Conservation (phyloP, 2,329 filamentous ascomycete genomes). For the Blastomyces gilchristii region DNA sequence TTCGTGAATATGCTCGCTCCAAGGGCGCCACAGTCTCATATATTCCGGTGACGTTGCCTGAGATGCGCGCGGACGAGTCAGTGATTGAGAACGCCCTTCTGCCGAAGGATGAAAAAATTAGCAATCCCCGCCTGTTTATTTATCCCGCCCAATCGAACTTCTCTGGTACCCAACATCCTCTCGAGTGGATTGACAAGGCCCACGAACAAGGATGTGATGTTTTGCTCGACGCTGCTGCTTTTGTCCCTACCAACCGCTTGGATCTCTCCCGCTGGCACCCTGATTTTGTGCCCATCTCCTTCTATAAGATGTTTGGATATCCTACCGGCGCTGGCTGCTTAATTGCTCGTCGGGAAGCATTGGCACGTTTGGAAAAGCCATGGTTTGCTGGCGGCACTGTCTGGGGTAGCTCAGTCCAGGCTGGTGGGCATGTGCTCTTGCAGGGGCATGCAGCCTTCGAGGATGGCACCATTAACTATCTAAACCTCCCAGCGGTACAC, state of each 20-base stretch:
- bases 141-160: conserved; percentile 63
- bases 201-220: conserved; percentile 32
- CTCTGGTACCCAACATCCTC: conserved; percentile 52
- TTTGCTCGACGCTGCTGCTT: conserved; percentile 53
- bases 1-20: conserved; percentile 31
- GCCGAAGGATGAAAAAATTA: conserved; percentile 21
- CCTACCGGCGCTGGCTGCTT: conserved; percentile 51
- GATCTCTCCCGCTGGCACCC: conserved; percentile 45
- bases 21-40: conserved; percentile 10
- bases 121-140: conserved; percentile 41
- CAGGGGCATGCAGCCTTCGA: conserved; percentile 49
- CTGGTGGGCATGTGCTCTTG: conserved; percentile 10
- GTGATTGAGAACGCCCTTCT: background rate
- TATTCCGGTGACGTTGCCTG: conserved; percentile 7
- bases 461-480: conserved; percentile 57
- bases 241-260: conserved; percentile 52
- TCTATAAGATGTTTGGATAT: conserved; percentile 60
- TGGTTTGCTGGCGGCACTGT: conserved; percentile 63
- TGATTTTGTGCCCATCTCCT: conserved; percentile 51
- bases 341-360: conserved; percentile 47
- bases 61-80: conserved; percentile 7
- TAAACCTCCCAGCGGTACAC: conserved; percentile 54
- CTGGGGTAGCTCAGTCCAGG: conserved; percentile 12
- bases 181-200: conserved; percentile 42
- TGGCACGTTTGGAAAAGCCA: conserved; percentile 45